Percentiles rank a stretch among this genome's conserved stretches.
Conservation (phyloP, 257 asterid genomes). For the Nemophila menziesii region DNA sequence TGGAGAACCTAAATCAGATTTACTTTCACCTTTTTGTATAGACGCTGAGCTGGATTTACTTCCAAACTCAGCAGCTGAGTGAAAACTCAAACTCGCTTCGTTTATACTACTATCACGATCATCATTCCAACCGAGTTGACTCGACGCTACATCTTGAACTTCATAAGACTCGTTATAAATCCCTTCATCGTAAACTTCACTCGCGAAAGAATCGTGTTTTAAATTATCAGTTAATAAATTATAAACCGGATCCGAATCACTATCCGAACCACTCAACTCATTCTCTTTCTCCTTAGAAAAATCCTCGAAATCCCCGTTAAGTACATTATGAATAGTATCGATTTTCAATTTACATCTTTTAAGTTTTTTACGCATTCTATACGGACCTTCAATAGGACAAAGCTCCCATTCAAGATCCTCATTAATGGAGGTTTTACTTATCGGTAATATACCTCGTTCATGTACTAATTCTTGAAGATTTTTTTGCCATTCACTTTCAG, state of each 20-base stretch:
- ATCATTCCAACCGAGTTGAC: slow-evolving; percentile 85
- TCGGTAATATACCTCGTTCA: slow-evolving; percentile 87
- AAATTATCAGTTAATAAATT: slow-evolving; percentile 49
- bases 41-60: slow-evolving; percentile 67
- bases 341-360: slow-evolving; percentile 69
- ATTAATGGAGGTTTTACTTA: slow-evolving; percentile 36
- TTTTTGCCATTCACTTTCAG: slow-evolving; percentile 96
- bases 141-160: slow-evolving; percentile 51
- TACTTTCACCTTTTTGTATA: slow-evolving; percentile 66
- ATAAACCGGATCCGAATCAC: slow-evolving; percentile 41
- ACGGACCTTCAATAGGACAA: slow-evolving; percentile 99
- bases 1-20: slow-evolving; percentile 74
- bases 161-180: slow-evolving; percentile 61
- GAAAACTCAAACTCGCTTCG: slow-evolving; percentile 82
- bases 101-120: slow-evolving; percentile 78
- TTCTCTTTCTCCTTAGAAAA: slow-evolving; percentile 59
- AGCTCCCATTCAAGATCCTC: slow-evolving; percentile 85
- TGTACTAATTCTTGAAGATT: slow-evolving; percentile 93
- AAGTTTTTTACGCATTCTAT: slow-evolving; percentile 91
- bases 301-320: slow-evolving; percentile 55
- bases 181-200: slow-evolving; percentile 55
- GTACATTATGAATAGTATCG: slow-evolving; percentile 60
- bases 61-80: slow-evolving; percentile 87
- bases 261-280: slow-evolving; percentile 38
- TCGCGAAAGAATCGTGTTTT: slow-evolving; percentile 44